Percentiles rank a stretch among this genome's conserved stretches.
Conservation (phyloP, 768 basidiomycete species). For the Tylopilus balloui region DNA sequence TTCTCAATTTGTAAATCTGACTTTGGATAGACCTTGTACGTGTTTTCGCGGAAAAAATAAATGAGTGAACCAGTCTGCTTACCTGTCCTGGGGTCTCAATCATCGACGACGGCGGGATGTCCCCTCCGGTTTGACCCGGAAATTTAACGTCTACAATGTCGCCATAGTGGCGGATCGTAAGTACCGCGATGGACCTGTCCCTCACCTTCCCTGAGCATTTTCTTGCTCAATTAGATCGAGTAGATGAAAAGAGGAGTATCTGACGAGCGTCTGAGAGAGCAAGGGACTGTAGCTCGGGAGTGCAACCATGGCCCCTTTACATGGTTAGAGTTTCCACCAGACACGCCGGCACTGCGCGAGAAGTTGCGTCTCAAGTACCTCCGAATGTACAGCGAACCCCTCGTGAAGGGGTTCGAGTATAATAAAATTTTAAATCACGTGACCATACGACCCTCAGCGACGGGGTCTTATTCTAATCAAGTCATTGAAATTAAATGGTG, state of each 20-base stretch:
- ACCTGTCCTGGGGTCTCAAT: conserved; percentile 47
- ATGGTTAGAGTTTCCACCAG: neutral
- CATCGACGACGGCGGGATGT: conserved; percentile 17
- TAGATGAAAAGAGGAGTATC: neutral
- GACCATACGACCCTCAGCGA: conserved; percentile 1
- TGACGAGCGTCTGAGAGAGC: neutral
- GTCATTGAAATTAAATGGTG: neutral
- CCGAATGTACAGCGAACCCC: neutral
- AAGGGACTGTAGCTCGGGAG: neutral
- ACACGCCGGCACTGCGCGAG: conserved; percentile 3
- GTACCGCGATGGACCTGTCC: neutral
- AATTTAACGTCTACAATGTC: neutral
- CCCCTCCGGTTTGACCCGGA: conserved; percentile 31
- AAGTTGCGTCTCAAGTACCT: neutral
- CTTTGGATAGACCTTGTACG: conserved; percentile 44
- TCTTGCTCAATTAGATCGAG: neutral
- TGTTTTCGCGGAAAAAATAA: neutral
- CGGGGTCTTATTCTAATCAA: conserved; percentile 17
- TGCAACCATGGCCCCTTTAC: neutral
- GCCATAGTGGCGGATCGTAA: neutral
- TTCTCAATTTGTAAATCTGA: conserved; percentile 39
- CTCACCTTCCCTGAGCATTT: conserved; percentile 29
- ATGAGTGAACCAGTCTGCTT: neutral
- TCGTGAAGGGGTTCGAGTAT: neutral
- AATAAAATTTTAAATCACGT: conserved; percentile 18